phyloP scores from a whole-genome alignment of 306 rosid species.

The Rosa persica region DNA sequence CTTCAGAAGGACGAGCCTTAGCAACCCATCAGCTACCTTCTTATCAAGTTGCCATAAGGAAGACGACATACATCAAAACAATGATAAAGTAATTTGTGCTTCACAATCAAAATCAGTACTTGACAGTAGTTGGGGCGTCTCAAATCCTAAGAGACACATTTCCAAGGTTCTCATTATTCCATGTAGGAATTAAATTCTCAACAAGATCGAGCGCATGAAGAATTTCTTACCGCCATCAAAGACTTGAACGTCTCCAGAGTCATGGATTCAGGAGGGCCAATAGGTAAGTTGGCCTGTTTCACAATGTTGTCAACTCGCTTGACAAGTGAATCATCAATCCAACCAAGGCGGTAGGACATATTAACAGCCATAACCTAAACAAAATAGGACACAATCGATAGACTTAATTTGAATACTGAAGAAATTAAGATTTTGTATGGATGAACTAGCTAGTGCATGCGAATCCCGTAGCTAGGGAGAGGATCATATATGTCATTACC shows the following conservation, averaged over 20 bases:
- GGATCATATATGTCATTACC: constrained; percentile 38
- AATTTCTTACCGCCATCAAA: constrained; percentile 78
- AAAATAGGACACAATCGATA: constrained; percentile 14
- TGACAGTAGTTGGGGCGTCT: no score
- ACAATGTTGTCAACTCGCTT: constrained; percentile 67
- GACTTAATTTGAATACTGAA: constrained; percentile 19
- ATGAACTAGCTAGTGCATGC: neutral
- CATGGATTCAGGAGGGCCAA: constrained; percentile 62
- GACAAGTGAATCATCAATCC: constrained; percentile 84
- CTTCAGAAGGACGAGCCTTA: constrained; percentile 76
- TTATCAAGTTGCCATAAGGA: constrained; percentile 67
- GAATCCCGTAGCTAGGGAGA: neutral
- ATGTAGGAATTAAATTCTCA: no score
- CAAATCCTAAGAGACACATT: no score
- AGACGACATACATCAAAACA: constrained; percentile 20
- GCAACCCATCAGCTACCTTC: constrained; percentile 92
- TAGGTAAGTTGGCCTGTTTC: constrained; percentile 65
- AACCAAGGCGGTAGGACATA: constrained; percentile 88
- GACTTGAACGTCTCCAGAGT: constrained; percentile 84
- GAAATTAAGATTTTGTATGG: neutral
- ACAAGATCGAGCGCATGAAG: neutral
- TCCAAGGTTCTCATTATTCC: no score
- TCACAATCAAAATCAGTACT: no score
- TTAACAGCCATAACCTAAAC: constrained; percentile 88
- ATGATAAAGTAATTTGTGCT: neutral